These are phyloP conservation scores for Cladosporium sp. DNA, from an alignment of 2,329 filamentous ascomycete species.

Conservation along the genomic window DNA sequence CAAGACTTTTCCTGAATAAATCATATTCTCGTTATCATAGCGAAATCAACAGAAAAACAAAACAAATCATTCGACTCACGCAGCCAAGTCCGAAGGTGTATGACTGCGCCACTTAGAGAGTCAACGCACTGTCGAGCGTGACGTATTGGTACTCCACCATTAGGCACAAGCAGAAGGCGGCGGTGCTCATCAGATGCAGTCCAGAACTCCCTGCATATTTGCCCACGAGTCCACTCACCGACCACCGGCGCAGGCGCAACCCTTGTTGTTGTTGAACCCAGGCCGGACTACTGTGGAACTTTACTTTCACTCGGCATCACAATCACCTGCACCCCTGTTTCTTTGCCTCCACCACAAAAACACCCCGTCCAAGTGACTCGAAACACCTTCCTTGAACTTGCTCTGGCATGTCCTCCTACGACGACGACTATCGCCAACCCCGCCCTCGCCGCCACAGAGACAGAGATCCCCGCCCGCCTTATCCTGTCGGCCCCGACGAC, in stretches of 20 bases:
- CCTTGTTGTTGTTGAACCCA: neutral
- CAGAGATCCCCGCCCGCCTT: conserved; percentile 17
- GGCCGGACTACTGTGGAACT: neutral
- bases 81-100: neutral
- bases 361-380: neutral
- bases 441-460: conserved; percentile 19
- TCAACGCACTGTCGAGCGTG: neutral
- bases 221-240: conserved; percentile 2
- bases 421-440: conserved; percentile 21
- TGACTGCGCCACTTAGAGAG: conserved; percentile 7
- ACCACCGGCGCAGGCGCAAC: neutral
- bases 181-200: neutral
- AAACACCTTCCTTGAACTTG: neutral
- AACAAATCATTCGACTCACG: neutral
- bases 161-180: neutral
- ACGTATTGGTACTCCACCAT: neutral
- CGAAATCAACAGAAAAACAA: neutral
- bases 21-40: neutral
- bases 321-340: conserved; percentile 14
- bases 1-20: neutral
- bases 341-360: conserved; percentile 1
- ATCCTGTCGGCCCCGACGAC: conserved; percentile 18
- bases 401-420: conserved; percentile 38
- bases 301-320: neutral
- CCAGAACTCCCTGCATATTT: conserved; percentile 4